Evolutionary conservation across 257 asterid species (phyloP).

Genomic region (Cynanchum wilfordii): DNA sequence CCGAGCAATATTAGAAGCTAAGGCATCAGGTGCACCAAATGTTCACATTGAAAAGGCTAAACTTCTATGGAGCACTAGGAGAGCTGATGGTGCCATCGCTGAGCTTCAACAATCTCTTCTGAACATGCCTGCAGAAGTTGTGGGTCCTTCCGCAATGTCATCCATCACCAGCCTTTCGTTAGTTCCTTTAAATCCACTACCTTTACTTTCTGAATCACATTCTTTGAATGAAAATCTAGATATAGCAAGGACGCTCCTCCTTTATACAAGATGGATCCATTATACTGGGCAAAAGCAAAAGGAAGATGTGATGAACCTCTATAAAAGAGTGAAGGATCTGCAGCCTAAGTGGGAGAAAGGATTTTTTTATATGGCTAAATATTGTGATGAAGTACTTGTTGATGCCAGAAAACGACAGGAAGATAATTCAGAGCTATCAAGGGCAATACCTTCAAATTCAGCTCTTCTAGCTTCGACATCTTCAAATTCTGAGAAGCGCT

Average conservation of each 20-base stretch:
- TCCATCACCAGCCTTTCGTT: conserved; percentile 82
- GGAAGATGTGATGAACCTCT: conserved; percentile 83
- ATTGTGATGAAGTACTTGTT: conserved; percentile 87
- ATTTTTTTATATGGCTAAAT: conserved; percentile 88
- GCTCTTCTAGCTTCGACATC: conserved; percentile 41
- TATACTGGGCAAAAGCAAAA: conserved; percentile 94
- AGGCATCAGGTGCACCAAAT: conserved; percentile 72
- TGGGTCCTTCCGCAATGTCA: conserved; percentile 80
- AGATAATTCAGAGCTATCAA: conserved; percentile 45
- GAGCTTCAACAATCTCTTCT: conserved; percentile 96
- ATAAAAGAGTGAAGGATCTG: conserved; percentile 84
- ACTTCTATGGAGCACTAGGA: conserved; percentile 92
- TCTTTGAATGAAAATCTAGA: conserved; percentile 52
- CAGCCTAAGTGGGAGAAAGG: conserved; percentile 99
- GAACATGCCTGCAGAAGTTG: conserved; percentile 75
- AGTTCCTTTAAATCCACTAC: conserved; percentile 75
- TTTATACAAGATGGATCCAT: conserved; percentile 93
- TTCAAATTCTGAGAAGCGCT: conserved; percentile 56
- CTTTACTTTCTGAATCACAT: conserved; percentile 51
- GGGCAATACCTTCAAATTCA: conserved; percentile 43
- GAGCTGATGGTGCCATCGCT: conserved; percentile 94
- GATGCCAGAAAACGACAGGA: conserved; percentile 97
- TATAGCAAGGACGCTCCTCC: conserved; percentile 87
- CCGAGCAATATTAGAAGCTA: conserved; percentile 92
- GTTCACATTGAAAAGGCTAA: conserved; percentile 96